A percentile compares a stretch with the other conserved stretches of the same genome.
Evolutionary conservation across 108 stramenopile genomes (phyloP).

Genomic region (Seminavis robusta): DNA sequence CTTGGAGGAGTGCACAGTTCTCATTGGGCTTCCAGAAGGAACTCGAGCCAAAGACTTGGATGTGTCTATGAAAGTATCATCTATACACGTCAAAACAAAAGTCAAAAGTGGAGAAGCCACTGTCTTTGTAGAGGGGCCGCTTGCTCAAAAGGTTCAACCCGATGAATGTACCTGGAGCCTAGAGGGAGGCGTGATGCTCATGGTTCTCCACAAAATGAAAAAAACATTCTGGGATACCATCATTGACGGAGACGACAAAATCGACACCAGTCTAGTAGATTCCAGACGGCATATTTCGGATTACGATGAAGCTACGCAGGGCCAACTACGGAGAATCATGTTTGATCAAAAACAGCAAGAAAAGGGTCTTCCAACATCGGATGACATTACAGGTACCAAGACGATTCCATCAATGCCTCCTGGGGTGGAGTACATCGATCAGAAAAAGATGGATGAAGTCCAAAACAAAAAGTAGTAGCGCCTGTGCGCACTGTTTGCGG

Average conservation of each 20-base stretch:
- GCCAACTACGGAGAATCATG: conserved; percentile 69
- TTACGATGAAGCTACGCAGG: conserved; percentile 84
- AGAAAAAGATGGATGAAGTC: conserved; percentile 47
- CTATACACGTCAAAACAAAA: conserved; percentile 52
- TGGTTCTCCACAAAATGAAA: conserved; percentile 62
- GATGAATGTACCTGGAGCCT: conserved; percentile 80
- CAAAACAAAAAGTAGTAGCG: conserved; percentile 18
- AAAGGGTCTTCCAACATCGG: conserved; percentile 50
- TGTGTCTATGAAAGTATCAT: conserved; percentile 49
- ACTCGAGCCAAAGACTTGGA: conserved; percentile 65
- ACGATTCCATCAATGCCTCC: conserved; percentile 41
- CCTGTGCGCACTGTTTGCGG: no score
- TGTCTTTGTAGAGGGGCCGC: conserved; percentile 50
- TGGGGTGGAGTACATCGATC: conserved; percentile 76
- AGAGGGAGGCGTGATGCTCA: conserved; percentile 52
- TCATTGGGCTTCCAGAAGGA: conserved; percentile 54
- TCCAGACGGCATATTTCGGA: conserved; percentile 63
- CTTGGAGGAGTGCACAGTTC: conserved; percentile 72
- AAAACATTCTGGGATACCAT: conserved; percentile 78
- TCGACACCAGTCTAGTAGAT: conserved; percentile 78
- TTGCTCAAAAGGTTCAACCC: conserved; percentile 47
- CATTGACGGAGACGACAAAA: conserved; percentile 61
- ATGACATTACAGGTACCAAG: conserved; percentile 40
- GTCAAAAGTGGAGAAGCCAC: conserved; percentile 12
- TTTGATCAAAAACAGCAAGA: conserved; percentile 78